phyloP scores from a whole-genome alignment of 495 filamentous ascomycete genomes.

The Penicillium steckii region DNA sequence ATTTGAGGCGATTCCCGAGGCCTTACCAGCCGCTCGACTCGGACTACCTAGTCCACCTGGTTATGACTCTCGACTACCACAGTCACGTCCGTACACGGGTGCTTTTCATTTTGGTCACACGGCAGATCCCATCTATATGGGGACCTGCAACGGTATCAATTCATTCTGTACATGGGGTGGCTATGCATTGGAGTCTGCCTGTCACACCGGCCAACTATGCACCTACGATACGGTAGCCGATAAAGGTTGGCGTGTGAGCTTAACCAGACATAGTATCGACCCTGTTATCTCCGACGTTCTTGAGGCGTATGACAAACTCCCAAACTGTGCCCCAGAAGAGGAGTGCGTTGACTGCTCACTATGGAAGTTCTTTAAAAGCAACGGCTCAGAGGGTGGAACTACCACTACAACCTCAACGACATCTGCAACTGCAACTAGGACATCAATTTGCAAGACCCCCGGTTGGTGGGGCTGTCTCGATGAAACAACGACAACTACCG shows the following conservation, averaged over 20 bases:
- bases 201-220: conserved; percentile 85
- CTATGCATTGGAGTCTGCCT: conserved; percentile 89
- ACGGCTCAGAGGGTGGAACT: conserved; percentile 74
- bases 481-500: conserved; percentile 61
- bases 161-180: conserved; percentile 88
- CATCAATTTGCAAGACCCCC: conserved; percentile 84
- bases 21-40: conserved; percentile 78
- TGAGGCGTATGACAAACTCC: conserved; percentile 72
- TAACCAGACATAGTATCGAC: conserved; percentile 82
- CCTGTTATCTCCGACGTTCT: conserved; percentile 84
- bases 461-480: conserved; percentile 63
- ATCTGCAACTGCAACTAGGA: conserved; percentile 62
- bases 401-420: conserved; percentile 46
- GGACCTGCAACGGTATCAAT: conserved; percentile 85
- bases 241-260: conserved; percentile 83
- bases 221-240: conserved; percentile 88
- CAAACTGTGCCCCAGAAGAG: conserved; percentile 66
- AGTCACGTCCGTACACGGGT: conserved; percentile 69
- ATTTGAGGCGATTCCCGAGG: conserved; percentile 88
- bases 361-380: conserved; percentile 94
- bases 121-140: conserved; percentile 93
- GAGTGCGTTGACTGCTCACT: conserved; percentile 88
- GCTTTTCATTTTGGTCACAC: conserved; percentile 94
- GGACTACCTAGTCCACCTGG: conserved; percentile 87
- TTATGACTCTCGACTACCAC: conserved; percentile 63